phyloP scores from a whole-genome alignment of 495 filamentous ascomycete genomes.

The Daldinia grandis region DNA sequence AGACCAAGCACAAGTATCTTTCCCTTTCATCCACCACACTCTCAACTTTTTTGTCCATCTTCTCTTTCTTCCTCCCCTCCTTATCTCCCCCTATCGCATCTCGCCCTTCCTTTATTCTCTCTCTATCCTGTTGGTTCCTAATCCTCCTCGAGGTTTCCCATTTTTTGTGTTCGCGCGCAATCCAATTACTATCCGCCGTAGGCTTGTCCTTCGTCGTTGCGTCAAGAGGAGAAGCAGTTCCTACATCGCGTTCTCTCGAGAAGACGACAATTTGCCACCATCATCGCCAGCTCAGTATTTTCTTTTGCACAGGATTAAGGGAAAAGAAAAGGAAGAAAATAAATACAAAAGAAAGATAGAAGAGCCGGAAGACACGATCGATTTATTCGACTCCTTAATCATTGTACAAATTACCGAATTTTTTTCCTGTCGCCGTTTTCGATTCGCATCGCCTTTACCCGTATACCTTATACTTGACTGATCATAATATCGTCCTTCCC shows the following conservation, averaged over 20 bases:
- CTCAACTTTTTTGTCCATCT: conserved; percentile 47
- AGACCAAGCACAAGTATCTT: conserved; percentile 43
- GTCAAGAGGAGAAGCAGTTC: conserved; percentile 22
- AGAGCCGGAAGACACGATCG: conserved; percentile 28
- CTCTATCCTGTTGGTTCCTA: conserved; percentile 50
- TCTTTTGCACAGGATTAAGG: conserved; percentile 28
- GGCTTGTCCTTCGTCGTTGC: conserved; percentile 46
- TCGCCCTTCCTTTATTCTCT: conserved; percentile 56
- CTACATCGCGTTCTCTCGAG: conserved; percentile 40
- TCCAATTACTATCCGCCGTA: conserved; percentile 44
- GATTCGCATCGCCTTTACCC: conserved; percentile 38
- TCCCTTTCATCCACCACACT: conserved; percentile 45
- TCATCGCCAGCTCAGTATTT: conserved; percentile 28
- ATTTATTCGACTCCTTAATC: conserved; percentile 31
- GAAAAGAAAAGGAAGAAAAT: conserved; percentile 26
- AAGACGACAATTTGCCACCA: conserved; percentile 40
- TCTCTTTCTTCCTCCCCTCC: conserved; percentile 46
- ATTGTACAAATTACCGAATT: conserved; percentile 42
- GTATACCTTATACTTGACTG: conserved; percentile 32
- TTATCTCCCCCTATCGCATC: conserved; percentile 46
- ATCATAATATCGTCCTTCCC: conserved; percentile 40
- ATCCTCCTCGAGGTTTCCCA: conserved; percentile 50
- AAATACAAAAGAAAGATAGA: conserved; percentile 28
- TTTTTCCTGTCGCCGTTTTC: conserved; percentile 39
- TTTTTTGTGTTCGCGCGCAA: conserved; percentile 48